Evolutionary conservation across 495 filamentous ascomycete species (phyloP).

Genomic region (Hypomontagnella monticulosa): DNA sequence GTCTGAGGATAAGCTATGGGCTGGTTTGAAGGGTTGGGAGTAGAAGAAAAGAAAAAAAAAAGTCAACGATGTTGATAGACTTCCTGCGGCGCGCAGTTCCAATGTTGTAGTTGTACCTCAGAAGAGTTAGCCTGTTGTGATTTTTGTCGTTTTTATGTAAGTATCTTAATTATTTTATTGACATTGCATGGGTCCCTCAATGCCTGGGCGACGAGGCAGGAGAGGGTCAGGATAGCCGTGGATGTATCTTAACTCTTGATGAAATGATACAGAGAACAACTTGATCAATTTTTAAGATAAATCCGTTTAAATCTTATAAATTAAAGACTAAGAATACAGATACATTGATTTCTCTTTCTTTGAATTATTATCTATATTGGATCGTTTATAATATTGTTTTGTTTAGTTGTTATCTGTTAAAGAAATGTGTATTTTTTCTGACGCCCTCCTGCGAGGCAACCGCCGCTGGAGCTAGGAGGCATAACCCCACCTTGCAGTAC

Average conservation of each 20-base stretch:
- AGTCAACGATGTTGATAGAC: not conserved
- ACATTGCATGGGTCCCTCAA: slow-evolving; percentile 25
- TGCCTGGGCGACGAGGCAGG: slow-evolving; percentile 39
- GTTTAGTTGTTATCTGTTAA: too few relatives aligned
- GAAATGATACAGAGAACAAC: too few relatives aligned
- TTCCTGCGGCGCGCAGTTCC: not conserved
- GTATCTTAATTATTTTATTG: slow-evolving; percentile 36
- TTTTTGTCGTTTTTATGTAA: slow-evolving; percentile 14
- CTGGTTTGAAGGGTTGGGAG: not conserved
- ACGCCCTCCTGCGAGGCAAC: too few relatives aligned
- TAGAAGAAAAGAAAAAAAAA: not conserved
- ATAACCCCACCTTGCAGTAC: not conserved
- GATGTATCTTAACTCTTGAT: too few relatives aligned
- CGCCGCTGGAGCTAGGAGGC: not conserved
- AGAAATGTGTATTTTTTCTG: too few relatives aligned
- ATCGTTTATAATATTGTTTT: too few relatives aligned
- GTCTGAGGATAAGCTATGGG: not conserved
- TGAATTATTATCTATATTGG: too few relatives aligned
- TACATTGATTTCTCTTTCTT: too few relatives aligned
- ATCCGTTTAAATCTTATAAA: too few relatives aligned
- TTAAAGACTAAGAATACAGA: too few relatives aligned
- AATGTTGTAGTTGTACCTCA: slow-evolving; percentile 6
- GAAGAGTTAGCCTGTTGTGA: slow-evolving; percentile 13
- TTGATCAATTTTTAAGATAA: slow-evolving; percentile 3
- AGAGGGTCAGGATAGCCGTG: too few relatives aligned